Evolutionary conservation across 768 basidiomycete species (phyloP).

Genomic region (Mycena filopes): DNA sequence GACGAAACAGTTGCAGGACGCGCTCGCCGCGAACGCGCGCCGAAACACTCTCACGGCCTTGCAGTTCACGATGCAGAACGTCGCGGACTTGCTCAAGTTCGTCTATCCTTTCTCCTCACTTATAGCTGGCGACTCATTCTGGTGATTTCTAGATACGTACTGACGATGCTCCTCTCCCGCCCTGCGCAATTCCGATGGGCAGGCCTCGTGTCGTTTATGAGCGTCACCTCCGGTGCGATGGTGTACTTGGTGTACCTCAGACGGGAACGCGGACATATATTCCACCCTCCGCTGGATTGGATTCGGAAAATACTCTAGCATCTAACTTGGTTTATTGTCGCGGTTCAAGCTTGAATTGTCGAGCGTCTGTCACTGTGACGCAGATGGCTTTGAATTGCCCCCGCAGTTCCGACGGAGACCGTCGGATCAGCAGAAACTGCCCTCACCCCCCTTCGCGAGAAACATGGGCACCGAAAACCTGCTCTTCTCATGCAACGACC

Average conservation of each 20-base stretch:
- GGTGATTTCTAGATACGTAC: conserved; percentile 27
- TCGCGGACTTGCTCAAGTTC: conserved; percentile 42
- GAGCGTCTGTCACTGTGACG: no score
- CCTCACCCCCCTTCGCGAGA: not conserved
- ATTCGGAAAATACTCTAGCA: conserved; percentile 33
- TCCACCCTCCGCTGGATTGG: conserved; percentile 38
- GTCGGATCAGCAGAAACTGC: not conserved
- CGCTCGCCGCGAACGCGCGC: conserved; percentile 54
- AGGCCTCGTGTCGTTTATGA: conserved; percentile 39
- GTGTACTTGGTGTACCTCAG: conserved; percentile 45
- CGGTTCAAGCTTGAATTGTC: no score
- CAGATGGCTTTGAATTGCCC: no score
- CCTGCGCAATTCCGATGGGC: conserved; percentile 38
- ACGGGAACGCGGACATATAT: conserved; percentile 45
- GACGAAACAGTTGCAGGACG: conserved; percentile 58
- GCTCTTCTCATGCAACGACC: not conserved
- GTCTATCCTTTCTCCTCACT: conserved; percentile 25
- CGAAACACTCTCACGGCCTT: conserved; percentile 54
- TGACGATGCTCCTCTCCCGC: conserved; percentile 34
- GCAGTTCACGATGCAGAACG: conserved; percentile 51
- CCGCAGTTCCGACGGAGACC: conserved; percentile 7
- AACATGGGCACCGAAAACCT: no score
- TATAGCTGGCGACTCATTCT: not conserved
- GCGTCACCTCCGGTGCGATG: conserved; percentile 42
- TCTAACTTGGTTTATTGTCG: no score